Conservation (phyloP, 2,329 filamentous ascomycete genomes). For the Fusarium fracticaudum region DNA sequence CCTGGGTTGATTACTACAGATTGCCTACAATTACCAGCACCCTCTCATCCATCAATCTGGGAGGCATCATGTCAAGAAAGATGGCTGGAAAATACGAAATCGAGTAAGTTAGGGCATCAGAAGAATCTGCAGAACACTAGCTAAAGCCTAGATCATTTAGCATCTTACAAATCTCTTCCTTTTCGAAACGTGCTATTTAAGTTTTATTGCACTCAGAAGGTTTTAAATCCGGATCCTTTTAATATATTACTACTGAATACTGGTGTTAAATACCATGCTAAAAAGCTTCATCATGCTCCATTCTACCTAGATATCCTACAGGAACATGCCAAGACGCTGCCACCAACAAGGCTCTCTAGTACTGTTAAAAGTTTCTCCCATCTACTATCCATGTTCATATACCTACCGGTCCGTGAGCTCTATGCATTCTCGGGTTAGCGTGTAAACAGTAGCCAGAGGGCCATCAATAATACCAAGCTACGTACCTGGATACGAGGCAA, state of each 20-base stretch:
- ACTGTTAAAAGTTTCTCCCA: background rate
- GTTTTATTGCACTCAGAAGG: background rate
- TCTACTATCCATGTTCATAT: background rate
- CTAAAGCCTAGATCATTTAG: too few relatives aligned
- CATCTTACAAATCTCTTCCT: background rate
- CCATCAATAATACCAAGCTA: background rate
- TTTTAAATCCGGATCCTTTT: background rate
- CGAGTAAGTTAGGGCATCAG: too few relatives aligned
- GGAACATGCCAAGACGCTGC: background rate
- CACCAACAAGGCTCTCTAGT: background rate
- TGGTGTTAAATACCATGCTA: background rate
- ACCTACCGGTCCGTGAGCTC: background rate
- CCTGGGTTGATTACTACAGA: background rate
- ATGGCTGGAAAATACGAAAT: background rate
- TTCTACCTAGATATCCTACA: background rate
- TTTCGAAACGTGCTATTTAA: background rate
- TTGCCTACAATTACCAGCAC: background rate
- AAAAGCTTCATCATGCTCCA: background rate
- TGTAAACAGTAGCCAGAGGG: rapidly evolving
- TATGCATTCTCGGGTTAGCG: background rate
- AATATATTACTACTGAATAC: background rate
- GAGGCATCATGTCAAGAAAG: background rate
- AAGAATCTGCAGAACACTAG: background rate
- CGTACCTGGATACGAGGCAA: background rate
- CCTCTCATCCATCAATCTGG: background rate